Evolutionary conservation across 2,329 filamentous ascomycete species (phyloP).

Genomic region (Talaromyces atroroseus): DNA sequence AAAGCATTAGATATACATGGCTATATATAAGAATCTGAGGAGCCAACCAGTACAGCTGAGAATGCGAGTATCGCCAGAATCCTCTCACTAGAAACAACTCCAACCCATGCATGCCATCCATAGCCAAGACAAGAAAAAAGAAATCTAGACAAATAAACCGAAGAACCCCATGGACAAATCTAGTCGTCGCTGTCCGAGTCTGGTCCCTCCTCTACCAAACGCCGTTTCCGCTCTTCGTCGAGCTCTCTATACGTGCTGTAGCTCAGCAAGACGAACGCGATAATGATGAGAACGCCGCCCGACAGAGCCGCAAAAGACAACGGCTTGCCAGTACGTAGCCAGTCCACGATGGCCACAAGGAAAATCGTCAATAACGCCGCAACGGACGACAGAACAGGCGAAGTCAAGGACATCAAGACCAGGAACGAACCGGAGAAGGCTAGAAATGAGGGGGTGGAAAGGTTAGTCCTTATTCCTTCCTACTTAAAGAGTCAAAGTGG

Average conservation of each 20-base stretch:
- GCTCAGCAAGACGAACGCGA: constrained; percentile 78
- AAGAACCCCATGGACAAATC: background rate
- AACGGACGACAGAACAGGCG: constrained; percentile 85
- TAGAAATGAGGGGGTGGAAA: no score
- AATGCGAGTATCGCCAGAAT: background rate
- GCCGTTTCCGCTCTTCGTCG: constrained; percentile 70
- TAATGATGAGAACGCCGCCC: constrained; percentile 82
- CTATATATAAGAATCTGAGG: background rate
- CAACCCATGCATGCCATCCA: constrained; percentile 3
- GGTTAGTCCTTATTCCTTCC: constrained; percentile 9
- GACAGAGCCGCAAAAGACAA: constrained; percentile 68
- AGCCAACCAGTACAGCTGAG: background rate
- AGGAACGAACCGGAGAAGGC: constrained; percentile 89
- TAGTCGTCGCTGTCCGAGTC: constrained; percentile 40
- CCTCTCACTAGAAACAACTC: constrained; percentile 1
- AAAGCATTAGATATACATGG: background rate
- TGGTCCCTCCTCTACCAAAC: constrained; percentile 37
- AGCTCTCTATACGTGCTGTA: constrained; percentile 94
- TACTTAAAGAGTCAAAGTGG: background rate
- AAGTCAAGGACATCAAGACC: constrained; percentile 86
- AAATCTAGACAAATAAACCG: background rate
- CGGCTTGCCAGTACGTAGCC: constrained; percentile 72
- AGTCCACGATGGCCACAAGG: constrained; percentile 87
- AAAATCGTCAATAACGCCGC: constrained; percentile 94
- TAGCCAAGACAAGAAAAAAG: background rate